A percentile compares a stretch with the other conserved stretches of the same genome.
Conservation (phyloP, 495 filamentous ascomycete species). For the Xylona heveae region DNA sequence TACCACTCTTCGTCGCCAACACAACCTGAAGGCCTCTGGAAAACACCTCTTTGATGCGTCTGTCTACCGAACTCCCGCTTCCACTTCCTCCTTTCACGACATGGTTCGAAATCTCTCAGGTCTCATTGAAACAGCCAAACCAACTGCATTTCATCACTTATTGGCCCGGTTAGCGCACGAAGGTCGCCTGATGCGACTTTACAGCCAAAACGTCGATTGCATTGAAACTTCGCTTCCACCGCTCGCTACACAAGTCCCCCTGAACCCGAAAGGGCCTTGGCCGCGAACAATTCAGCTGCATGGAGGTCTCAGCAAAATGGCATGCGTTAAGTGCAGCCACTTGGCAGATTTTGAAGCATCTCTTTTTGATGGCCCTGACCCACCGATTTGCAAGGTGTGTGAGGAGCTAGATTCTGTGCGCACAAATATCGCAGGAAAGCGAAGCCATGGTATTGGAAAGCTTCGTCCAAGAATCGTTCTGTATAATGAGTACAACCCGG, state of each 20-base stretch:
- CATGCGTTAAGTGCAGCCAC: slow-evolving; percentile 76
- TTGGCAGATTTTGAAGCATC: slow-evolving; percentile 54
- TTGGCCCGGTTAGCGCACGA: slow-evolving; percentile 78
- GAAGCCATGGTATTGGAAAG: slow-evolving; percentile 83
- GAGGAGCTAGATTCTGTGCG: slow-evolving; percentile 53
- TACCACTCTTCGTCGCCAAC: slow-evolving; percentile 55
- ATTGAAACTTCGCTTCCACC: slow-evolving; percentile 74
- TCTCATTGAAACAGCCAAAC: slow-evolving; percentile 48
- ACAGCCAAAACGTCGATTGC: slow-evolving; percentile 91
- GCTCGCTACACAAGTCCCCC: slow-evolving; percentile 53
- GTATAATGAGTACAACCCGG: slow-evolving; percentile 93
- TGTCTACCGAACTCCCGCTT: slow-evolving; percentile 75
- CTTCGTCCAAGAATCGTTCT: slow-evolving; percentile 84
- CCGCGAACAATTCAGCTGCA: slow-evolving; percentile 85
- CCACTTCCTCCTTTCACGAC: slow-evolving; percentile 77
- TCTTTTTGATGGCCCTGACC: slow-evolving; percentile 62
- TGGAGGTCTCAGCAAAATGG: slow-evolving; percentile 85
- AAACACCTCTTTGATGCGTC: slow-evolving; percentile 95
- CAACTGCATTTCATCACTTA: slow-evolving; percentile 85
- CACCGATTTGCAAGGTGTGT: slow-evolving; percentile 66
- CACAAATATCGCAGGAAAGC: slow-evolving; percentile 55
- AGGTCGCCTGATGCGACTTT: slow-evolving; percentile 74
- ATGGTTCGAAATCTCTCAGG: slow-evolving; percentile 82
- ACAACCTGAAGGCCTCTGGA: slow-evolving; percentile 80
- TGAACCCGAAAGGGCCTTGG: slow-evolving; percentile 67